A percentile compares a stretch with the other conserved stretches of the same genome.
Conservation (phyloP, 148 eudicot genomes). For the Gaultheria prostrata region DNA sequence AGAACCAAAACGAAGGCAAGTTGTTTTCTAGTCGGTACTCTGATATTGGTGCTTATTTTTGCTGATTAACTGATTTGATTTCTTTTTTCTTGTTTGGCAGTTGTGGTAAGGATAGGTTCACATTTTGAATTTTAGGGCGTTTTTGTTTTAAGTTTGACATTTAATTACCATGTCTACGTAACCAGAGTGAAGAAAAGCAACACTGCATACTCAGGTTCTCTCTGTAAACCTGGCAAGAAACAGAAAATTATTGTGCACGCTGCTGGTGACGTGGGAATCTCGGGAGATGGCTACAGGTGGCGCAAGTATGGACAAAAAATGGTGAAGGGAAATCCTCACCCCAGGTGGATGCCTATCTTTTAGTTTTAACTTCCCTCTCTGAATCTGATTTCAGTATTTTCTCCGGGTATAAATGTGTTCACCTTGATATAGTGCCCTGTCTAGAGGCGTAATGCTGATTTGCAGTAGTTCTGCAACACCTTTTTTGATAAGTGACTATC, state of each 20-base stretch:
- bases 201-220: slow-evolving; percentile 33
- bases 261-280: slow-evolving; percentile 57
- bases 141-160: background rate
- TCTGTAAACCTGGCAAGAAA: slow-evolving; percentile 55
- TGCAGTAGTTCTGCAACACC: background rate
- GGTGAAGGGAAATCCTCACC: slow-evolving; percentile 83
- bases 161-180: slow-evolving; percentile 15
- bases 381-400: slow-evolving; percentile 1
- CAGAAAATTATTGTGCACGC: slow-evolving; percentile 73
- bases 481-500: background rate
- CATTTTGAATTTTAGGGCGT: background rate
- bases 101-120: background rate
- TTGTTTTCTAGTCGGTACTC: slow-evolving; percentile 11
- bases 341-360: slow-evolving; percentile 48
- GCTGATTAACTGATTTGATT: background rate
- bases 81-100: background rate
- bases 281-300: slow-evolving; percentile 88
- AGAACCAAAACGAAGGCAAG: slow-evolving; percentile 56
- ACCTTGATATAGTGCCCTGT: background rate
- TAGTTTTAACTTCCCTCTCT: background rate
- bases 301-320: slow-evolving; percentile 93
- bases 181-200: slow-evolving; percentile 58
- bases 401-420: background rate
- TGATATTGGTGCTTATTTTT: background rate
- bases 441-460: background rate